A percentile compares a stretch with the other conserved stretches of the same genome.
Conservation (phyloP, 139 green algal genomes). For the Pleodorina starrii region DNA sequence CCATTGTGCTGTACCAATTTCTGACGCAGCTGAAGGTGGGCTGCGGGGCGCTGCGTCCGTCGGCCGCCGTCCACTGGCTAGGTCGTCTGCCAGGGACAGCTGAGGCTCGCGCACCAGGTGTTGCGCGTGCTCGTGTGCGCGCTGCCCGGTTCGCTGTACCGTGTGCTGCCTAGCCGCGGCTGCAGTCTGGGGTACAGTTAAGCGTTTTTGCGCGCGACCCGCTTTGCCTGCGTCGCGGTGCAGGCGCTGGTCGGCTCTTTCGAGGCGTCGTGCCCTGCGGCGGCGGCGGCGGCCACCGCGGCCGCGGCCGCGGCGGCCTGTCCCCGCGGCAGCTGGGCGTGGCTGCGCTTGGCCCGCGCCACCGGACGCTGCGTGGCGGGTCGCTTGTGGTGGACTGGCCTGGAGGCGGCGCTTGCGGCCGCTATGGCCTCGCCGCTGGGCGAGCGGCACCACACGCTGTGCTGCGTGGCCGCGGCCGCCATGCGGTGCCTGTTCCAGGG, state of each 20-base stretch:
- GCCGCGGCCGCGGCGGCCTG: too few species aligned
- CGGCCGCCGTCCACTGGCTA: too few species aligned
- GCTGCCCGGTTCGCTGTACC: too few species aligned
- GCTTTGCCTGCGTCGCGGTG: too few species aligned
- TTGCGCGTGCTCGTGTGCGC: too few species aligned
- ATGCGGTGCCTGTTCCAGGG: constrained; percentile 1
- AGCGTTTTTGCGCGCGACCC: too few species aligned
- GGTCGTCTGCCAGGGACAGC: too few species aligned
- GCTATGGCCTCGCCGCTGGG: neutral
- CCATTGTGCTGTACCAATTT: neutral
- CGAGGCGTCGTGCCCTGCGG: neutral
- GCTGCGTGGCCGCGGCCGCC: neutral
- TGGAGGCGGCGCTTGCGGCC: neutral
- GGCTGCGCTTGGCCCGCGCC: neutral
- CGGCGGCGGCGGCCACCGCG: neutral
- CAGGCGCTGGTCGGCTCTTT: neutral
- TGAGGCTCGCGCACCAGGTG: too few species aligned
- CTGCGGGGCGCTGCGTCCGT: neutral
- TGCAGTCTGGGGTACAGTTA: too few species aligned
- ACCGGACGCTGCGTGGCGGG: neutral
- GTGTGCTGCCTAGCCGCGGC: too few species aligned
- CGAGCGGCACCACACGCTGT: neutral
- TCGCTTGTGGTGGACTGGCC: constrained; percentile 11
- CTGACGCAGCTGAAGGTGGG: constrained; percentile 24
- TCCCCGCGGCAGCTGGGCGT: neutral